Conservation (phyloP, 2,329 filamentous ascomycete species). For the Colletotrichum musicola region DNA sequence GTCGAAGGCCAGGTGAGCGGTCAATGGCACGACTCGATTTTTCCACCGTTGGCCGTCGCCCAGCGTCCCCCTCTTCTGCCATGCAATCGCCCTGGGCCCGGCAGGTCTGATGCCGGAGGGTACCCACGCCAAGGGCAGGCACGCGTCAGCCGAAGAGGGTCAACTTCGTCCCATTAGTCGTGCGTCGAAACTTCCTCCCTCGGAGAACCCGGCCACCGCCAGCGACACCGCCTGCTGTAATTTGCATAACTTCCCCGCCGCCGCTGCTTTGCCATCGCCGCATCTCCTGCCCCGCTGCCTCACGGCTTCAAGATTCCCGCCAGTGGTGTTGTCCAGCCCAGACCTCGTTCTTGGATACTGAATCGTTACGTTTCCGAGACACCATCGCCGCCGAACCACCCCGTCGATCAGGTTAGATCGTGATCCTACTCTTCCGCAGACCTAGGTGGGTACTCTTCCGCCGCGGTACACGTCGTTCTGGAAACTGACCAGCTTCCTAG, state of each 20-base stretch:
- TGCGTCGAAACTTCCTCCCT: conserved; percentile 27
- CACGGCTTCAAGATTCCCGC: not conserved
- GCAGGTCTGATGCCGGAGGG: conserved; percentile 32
- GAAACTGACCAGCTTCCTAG: conserved; percentile 19
- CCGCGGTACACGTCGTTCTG: not conserved
- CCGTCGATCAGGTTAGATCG: not conserved
- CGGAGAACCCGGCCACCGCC: conserved; percentile 7
- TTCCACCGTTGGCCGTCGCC: not conserved
- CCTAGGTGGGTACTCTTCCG: not conserved
- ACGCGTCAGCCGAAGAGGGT: conserved; percentile 39
- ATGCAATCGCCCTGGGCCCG: conserved; percentile 22
- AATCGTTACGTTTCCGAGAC: conserved; percentile 9
- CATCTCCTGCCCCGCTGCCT: not conserved
- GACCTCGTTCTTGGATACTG: conserved; percentile 1
- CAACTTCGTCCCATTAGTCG: conserved; percentile 32
- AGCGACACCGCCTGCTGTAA: not conserved
- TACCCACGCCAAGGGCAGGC: conserved; percentile 38
- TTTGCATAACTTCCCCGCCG: not conserved
- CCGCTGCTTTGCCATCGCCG: not conserved
- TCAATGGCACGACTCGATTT: conserved; percentile 9
- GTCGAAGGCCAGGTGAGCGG: conserved; percentile 31
- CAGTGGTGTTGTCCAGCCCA: conserved; percentile 3
- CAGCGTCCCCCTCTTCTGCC: not conserved
- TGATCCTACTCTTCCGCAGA: conserved; percentile 14
- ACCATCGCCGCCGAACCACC: conserved; percentile 10